Base-by-base conservation (phyloP, 306 rosid species). In the Quercus gilva region DNA sequence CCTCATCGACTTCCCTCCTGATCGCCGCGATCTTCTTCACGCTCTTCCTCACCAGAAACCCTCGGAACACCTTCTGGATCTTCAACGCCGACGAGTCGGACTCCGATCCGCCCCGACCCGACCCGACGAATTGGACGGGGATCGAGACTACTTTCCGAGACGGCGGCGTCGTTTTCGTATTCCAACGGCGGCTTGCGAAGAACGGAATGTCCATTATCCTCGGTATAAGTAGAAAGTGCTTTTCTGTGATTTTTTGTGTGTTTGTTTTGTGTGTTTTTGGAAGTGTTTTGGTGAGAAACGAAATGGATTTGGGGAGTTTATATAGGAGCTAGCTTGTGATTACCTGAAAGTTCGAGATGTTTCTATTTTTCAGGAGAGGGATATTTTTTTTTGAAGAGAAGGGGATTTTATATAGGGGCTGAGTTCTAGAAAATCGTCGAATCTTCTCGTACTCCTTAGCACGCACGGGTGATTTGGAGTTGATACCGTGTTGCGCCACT, bases 1-100 rank as follows among this genome's bases (percentile, higher is more conserved):
- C 82, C 77, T 71, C 80, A 12, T 81, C 80, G 20, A 94, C 85
- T 55, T 94, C 91, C 0, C 73, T 59, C 55, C 76, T 85, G 12
- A 89, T 28, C 2, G 79, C 84, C 2, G 76, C 78, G 35, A 94
- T 89, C 82, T 78, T 89, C 83, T 74, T 89, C 88, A 94, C 11
- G 64, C 60, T 86, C 56, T 82, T 88, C 80, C 97, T 88, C 87
- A 87, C 94, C 60, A 86, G 14, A 51, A 75, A 91, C 3, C 94
- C 96, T 77, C 94, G 81, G 68, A 82, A 71, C 26, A 69, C 80
- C 86, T 77, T 92, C 87, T 94, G 94, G 43, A 94, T 91, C 85
- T 80, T 88, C 28, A 69, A 26, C 0, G 90, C 96, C 4, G 53
- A 49, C 3, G 45, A 41, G 45, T 41, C 12, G 45, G 45, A 8